These are phyloP conservation scores for Fusarium udum DNA, from an alignment of 2,329 filamentous ascomycete species.

Conservation along the genomic window DNA sequence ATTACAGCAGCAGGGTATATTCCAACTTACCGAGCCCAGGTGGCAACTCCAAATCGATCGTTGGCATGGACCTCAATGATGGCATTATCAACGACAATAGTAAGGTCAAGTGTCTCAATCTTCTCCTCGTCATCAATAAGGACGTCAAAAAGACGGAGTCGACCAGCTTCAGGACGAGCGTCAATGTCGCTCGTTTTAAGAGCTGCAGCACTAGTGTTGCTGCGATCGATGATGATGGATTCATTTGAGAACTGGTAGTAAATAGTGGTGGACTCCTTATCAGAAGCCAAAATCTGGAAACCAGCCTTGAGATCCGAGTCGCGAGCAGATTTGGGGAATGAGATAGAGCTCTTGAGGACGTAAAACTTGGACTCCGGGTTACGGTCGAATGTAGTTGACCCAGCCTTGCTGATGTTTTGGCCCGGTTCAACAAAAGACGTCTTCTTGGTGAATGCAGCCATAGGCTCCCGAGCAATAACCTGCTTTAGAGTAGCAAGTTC, in stretches of 20 bases:
- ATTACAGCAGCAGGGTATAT: neutral
- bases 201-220: constrained; percentile 53
- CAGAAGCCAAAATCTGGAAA: constrained; percentile 52
- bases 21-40: constrained; percentile 53
- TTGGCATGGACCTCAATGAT: constrained; percentile 54
- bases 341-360: constrained; percentile 49
- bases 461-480: constrained; percentile 50
- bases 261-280: constrained; percentile 52
- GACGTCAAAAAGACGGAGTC: constrained; percentile 53
- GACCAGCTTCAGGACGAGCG: constrained; percentile 49
- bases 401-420: constrained; percentile 32
- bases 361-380: constrained; percentile 50
- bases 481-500: constrained; percentile 52
- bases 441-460: constrained; percentile 45
- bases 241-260: constrained; percentile 58
- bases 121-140: constrained; percentile 38
- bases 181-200: constrained; percentile 51
- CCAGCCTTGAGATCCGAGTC: constrained; percentile 50
- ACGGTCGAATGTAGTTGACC: constrained; percentile 13
- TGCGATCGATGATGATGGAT: constrained; percentile 53
- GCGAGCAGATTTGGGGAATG: constrained; percentile 49
- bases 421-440: constrained; percentile 37
- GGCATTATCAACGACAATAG: constrained; percentile 53
- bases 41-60: constrained; percentile 52
- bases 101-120: constrained; percentile 52